These are phyloP conservation scores for Fusarium transvaalense DNA, from an alignment of 2,329 filamentous ascomycete genomes.

Conservation along the genomic window DNA sequence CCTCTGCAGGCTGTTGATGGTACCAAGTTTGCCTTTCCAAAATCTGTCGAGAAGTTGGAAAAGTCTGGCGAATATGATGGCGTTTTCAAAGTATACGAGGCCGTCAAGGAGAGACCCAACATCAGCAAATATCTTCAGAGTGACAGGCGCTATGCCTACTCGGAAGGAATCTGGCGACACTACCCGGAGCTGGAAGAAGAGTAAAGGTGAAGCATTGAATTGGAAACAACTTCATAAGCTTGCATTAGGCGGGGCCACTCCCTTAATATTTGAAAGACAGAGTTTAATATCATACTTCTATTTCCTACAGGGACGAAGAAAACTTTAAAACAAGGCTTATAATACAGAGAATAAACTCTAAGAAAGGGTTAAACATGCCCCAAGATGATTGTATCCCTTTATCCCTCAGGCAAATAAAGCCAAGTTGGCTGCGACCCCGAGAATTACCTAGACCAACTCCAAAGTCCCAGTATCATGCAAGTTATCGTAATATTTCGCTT, in stretches of 20 bases:
- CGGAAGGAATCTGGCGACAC: conserved; percentile 75
- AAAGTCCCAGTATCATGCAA: neutral
- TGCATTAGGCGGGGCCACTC: neutral
- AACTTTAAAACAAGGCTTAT: no score
- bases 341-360: neutral
- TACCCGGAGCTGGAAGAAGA: conserved; percentile 77
- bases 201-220: neutral
- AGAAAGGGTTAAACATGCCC: neutral
- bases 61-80: conserved; percentile 67
- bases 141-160: conserved; percentile 71
- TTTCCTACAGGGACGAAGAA: neutral
- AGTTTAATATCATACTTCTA: neutral
- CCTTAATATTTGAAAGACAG: neutral
- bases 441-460: neutral
- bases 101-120: conserved; percentile 71
- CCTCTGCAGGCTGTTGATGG: conserved; percentile 60
- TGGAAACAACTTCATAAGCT: neutral
- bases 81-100: conserved; percentile 74
- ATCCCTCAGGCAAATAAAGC: neutral
- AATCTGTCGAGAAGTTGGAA: conserved; percentile 69
- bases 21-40: conserved; percentile 76
- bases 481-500: neutral
- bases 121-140: conserved; percentile 78
- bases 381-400: neutral
- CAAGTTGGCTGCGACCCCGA: neutral